Evolutionary conservation across 75 land plant genomes (phyloP), one percentile per base, ranked within the genome.

Genomic region (Pinus albicaulis): DNA sequence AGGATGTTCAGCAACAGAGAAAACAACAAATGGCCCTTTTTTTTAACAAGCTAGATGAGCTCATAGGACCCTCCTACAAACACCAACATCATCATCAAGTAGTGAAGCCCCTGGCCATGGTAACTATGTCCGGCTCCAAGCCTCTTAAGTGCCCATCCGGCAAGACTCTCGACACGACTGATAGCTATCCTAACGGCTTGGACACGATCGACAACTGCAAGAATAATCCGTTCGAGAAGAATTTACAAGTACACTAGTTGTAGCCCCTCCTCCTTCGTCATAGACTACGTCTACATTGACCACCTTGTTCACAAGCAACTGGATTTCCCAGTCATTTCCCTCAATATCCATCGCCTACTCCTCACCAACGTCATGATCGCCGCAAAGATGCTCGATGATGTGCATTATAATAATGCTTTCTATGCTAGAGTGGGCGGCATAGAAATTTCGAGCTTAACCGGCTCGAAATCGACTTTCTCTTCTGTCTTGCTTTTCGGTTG

Each of bases 341-440:
- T 92, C 78, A 94, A 94, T 76, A 93, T 90, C 53, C 98, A 94
- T 62, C 82, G 98, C 19, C 78, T 94, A 65, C 73, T 94, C 36
- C 87, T 90, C 41, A 87, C 93, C 56, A 82, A 88, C 59, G 79
- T 92, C 76, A 82, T 94, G 89, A 81, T 92, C 71, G 98, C 98
- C 60, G 80, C 98, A 75, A 94, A 94, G 87, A 82, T 89, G 71
- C 89, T 94, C 15, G 98, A 94, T 65, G 98, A 92, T 80, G 84
- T 66, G 79, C 94, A 89, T 41, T 83, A 85, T 60, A 88, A 86
- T 79, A 93, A 93, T 71, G 88, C 88, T 26, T 93, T 91, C 74
- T 93, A 76, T 72, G 96, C 96, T 4, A 77, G 84, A 26, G 92
- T 93, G 22, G 96, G 94, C 4, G 96, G 96, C 16, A 86, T 93